Evolutionary conservation across 306 rosid genomes (phyloP), one percentile per base, ranked within the genome.

Genomic region (Lathyrus sativus): DNA sequence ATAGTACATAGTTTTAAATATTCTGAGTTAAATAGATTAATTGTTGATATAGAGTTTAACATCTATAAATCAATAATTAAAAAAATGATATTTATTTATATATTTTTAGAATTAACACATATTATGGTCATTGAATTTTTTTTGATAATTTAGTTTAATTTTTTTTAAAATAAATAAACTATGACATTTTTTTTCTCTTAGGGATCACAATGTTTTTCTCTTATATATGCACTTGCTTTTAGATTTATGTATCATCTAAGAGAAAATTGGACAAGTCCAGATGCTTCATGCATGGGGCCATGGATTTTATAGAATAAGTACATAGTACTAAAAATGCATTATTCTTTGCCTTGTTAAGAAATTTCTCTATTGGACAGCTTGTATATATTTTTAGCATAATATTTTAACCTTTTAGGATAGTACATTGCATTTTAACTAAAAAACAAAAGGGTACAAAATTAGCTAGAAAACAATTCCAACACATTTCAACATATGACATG

Each of bases 401-500:
- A 74, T 35, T 31, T 66, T 39, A 46, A 66, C 14, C 29, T 49
- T 53, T 68, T 51, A 6, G 33, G 55, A 28, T n/a, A 18, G 5
- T 55, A 33, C 68, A 64, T 0, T 70, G 54, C 13, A 13, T 53
- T 39, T 60, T 53, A 6, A 54, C 61, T 48, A 11, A 8, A 53
- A 61, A 29, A 29, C 24, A 63, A 63, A 54, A 44, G 17, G 62
- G 10, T 55, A 42, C 66, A 62, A 76, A 43, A 11, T 41, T 48
- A 26, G 56, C 62, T 70, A 65, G 28, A 70, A 54, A 62, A 53
- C 70, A 42, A 55, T 63, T 62, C 9, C 11, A 35, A 54, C 76
- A 19, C 45, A 71, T 51, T 41, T 70, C 61, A 51, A 69, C 80
- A 43, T 14, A 54, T 53, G 51, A 39, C n/a, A 57, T 24, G 62